phyloP scores from a whole-genome alignment of 768 basidiomycete genomes.

The Collybia sordida region DNA sequence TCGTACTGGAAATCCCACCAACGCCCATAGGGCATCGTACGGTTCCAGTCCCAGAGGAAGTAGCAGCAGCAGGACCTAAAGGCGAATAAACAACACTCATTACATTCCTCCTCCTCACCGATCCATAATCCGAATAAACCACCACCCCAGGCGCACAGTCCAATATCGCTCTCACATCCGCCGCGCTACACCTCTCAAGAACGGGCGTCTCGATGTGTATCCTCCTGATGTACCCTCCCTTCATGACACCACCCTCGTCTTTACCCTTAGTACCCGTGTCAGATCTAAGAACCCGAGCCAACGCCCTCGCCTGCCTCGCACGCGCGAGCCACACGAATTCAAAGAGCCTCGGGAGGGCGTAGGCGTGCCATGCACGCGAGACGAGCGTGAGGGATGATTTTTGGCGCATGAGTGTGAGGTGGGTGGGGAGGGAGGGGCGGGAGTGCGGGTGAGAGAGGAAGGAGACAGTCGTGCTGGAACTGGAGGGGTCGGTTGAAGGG shows the following conservation, averaged over 20 bases:
- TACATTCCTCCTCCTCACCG: slow-evolving; percentile 59
- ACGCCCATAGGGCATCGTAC: slow-evolving; percentile 18
- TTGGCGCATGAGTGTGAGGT: slow-evolving; percentile 44
- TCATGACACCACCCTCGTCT: slow-evolving; percentile 7
- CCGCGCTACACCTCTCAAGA: slow-evolving; percentile 63
- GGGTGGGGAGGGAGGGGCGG: slow-evolving; percentile 37
- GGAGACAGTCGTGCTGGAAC: slow-evolving; percentile 50
- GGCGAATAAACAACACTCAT: too few species aligned
- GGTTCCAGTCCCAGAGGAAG: too few species aligned
- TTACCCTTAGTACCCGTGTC: too few species aligned
- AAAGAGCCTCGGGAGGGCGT: slow-evolving; percentile 56
- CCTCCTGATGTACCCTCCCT: slow-evolving; percentile 55
- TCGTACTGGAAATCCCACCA: too few species aligned
- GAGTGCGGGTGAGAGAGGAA: slow-evolving; percentile 48
- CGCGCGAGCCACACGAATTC: slow-evolving; percentile 71
- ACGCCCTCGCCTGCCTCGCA: slow-evolving; percentile 47
- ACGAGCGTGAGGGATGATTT: slow-evolving; percentile 57
- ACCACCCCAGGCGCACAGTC: slow-evolving; percentile 60
- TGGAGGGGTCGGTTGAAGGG: slow-evolving; percentile 35
- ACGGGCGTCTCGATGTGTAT: slow-evolving; percentile 71
- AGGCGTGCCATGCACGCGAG: slow-evolving; percentile 51
- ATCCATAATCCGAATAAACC: slow-evolving; percentile 64
- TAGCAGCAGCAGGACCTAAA: slow-evolving; percentile 42
- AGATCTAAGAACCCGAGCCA: slow-evolving; percentile 39
- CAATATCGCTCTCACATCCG: slow-evolving; percentile 66